phyloP scores from a whole-genome alignment of 140 eudicot genomes.

The Oenanthe javanica region DNA sequence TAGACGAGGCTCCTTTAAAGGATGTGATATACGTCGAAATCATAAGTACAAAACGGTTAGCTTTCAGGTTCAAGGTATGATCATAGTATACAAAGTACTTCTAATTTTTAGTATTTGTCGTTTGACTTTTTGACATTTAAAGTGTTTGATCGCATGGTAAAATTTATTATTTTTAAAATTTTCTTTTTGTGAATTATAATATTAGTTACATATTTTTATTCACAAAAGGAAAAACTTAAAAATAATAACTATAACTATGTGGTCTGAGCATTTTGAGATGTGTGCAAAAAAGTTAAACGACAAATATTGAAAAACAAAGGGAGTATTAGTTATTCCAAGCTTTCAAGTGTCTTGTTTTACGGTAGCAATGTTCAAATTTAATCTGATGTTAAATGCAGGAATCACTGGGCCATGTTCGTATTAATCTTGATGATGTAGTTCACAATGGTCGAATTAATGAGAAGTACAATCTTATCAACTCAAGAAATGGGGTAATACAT shows the following conservation, averaged over 20 bases:
- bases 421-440: constrained; percentile 62
- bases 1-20: constrained; percentile 72
- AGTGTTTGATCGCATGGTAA: no score
- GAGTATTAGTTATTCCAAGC: not conserved
- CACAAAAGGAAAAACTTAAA: no score
- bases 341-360: not conserved
- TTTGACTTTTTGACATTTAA: no score
- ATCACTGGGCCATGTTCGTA: constrained; percentile 67
- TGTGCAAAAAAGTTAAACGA: no score
- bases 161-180: no score
- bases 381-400: constrained; percentile 38
- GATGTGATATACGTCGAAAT: constrained; percentile 60
- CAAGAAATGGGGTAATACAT: constrained; percentile 65
- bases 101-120: no score
- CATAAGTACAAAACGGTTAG: constrained; percentile 39
- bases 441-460: constrained; percentile 67
- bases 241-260: no score
- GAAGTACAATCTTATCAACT: constrained; percentile 65
- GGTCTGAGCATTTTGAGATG: no score
- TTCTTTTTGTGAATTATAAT: no score
- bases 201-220: no score
- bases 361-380: not conserved
- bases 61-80: constrained; percentile 51
- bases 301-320: no score
- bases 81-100: not conserved